Conservation (phyloP, 305 asterid genomes). For the Fraxinus latifolia region DNA sequence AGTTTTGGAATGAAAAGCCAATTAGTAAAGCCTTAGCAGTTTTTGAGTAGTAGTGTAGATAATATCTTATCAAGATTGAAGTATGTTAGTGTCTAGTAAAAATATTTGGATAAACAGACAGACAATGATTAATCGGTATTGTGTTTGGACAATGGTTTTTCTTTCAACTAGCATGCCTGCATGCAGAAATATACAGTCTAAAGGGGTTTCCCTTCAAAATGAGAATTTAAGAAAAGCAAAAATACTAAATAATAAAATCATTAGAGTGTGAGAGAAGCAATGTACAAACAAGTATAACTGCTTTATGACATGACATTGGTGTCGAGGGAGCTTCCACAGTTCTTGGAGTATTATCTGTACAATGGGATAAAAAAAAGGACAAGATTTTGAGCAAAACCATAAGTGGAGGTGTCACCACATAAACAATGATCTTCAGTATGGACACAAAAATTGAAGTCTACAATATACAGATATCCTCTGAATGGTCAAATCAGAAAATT, state of each 20-base stretch:
- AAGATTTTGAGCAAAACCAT: slow-evolving; percentile 1
- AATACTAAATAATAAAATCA: neutral
- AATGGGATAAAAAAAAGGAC: slow-evolving; percentile 18
- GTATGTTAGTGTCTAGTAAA: neutral
- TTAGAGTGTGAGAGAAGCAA: slow-evolving; percentile 44
- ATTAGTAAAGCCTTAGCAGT: neutral
- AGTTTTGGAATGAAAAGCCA: neutral
- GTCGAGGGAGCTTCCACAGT: slow-evolving; percentile 54
- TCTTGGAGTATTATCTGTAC: slow-evolving; percentile 60
- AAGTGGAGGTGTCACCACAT: slow-evolving; percentile 4
- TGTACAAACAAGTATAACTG: slow-evolving; percentile 98
- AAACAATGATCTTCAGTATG: neutral
- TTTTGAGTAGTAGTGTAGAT: neutral
- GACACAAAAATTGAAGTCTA: neutral
- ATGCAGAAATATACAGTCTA: neutral
- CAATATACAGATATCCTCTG: neutral
- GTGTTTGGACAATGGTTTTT: neutral
- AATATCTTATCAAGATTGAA: neutral
- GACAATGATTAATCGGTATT: neutral
- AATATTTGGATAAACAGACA: neutral
- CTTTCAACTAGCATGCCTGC: neutral
- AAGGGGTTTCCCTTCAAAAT: slow-evolving; percentile 3
- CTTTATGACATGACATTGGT: slow-evolving; percentile 60
- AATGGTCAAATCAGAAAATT: neutral
- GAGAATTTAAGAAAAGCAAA: slow-evolving; percentile 7